These are phyloP conservation scores for Ochetophila trinervis DNA, from an alignment of 306 rosid species.

Conservation along the genomic window DNA sequence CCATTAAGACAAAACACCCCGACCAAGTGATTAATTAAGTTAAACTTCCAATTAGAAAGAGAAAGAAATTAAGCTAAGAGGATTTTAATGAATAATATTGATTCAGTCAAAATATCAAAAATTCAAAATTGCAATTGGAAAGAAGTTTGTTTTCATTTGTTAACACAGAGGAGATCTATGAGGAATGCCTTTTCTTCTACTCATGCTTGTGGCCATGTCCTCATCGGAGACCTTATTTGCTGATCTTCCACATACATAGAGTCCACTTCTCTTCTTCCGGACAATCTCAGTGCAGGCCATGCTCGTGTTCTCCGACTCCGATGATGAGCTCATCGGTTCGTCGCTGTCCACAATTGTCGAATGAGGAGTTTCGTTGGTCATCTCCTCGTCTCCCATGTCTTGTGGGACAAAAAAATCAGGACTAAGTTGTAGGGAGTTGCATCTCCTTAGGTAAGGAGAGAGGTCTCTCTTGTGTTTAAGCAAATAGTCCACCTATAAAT, in stretches of 20 bases:
- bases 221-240: conserved; percentile 57
- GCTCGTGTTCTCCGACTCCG: conserved; percentile 66
- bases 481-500: conserved; percentile 72
- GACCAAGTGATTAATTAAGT: conserved; percentile 89
- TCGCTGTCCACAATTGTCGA: conserved; percentile 75
- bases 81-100: conserved; percentile 39
- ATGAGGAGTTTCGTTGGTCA: conserved; percentile 53
- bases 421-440: conserved; percentile 64
- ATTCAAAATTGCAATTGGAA: conserved; percentile 5
- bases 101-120: conserved; percentile 50
- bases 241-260: conserved; percentile 61
- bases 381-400: conserved; percentile 78
- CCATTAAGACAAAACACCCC: conserved; percentile 92
- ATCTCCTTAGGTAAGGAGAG: conserved; percentile 59
- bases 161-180: conserved; percentile 92
- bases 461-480: conserved; percentile 68
- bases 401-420: conserved; percentile 80
- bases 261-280: conserved; percentile 82
- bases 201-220: conserved; percentile 73
- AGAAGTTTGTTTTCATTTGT: background rate
- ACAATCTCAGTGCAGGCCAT: conserved; percentile 57
- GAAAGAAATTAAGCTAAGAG: conserved; percentile 18
- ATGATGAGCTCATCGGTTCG: conserved; percentile 71
- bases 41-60: conserved; percentile 35
- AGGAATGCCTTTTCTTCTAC: conserved; percentile 94